Conservation (phyloP, 768 basidiomycete species). For the Hemileccinum rubropunctum region DNA sequence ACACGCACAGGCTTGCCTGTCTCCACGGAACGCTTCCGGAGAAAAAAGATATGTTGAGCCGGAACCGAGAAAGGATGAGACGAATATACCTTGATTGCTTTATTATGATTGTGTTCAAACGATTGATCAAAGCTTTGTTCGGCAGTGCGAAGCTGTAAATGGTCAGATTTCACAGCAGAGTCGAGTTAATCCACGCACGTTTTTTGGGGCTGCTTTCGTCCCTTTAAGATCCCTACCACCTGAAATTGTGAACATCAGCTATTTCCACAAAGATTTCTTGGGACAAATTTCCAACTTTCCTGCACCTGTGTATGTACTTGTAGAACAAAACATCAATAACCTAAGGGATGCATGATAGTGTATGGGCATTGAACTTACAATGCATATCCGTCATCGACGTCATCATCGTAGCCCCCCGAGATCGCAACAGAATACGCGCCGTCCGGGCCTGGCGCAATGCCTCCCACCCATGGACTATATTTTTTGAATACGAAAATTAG, state of each 20-base stretch:
- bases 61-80: neutral
- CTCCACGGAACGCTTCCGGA: constrained; percentile 63
- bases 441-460: constrained; percentile 57
- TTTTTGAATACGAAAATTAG: neutral
- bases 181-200: constrained; percentile 45
- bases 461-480: constrained; percentile 75
- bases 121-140: constrained; percentile 82
- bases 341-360: neutral
- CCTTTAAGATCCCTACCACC: constrained; percentile 88
- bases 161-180: neutral
- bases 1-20: constrained; percentile 83
- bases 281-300: constrained; percentile 37
- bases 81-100: constrained; percentile 53
- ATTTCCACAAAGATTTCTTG: neutral
- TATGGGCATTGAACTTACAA: constrained; percentile 53
- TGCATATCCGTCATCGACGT: constrained; percentile 76
- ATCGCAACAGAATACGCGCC: constrained; percentile 87
- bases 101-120: constrained; percentile 74
- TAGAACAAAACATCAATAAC: neutral
- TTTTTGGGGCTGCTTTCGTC: constrained; percentile 78
- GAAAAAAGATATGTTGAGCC: neutral
- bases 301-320: constrained; percentile 78
- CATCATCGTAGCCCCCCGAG: constrained; percentile 87
- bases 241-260: constrained; percentile 17
- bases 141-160: constrained; percentile 74